Percentiles rank a stretch among this genome's conserved stretches.
phyloP scores from a whole-genome alignment of 2,329 filamentous ascomycete species.

The Lomentospora prolificans region DNA sequence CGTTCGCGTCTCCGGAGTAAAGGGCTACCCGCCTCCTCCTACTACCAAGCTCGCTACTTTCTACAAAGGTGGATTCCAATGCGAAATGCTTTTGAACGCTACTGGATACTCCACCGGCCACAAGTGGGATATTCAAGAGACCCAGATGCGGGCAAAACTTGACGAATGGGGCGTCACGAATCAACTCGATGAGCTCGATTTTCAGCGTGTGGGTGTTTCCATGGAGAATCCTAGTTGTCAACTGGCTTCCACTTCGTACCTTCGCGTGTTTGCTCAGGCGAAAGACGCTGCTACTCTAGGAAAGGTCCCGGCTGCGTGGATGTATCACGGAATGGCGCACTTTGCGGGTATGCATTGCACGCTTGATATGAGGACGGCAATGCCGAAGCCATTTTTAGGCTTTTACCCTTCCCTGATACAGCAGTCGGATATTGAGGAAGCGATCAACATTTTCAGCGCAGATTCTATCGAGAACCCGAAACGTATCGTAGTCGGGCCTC shows the following conservation, averaged over 20 bases:
- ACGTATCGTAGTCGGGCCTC: conserved; percentile 12
- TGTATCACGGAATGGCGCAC: conserved; percentile 28
- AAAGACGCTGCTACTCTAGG: conserved; percentile 17
- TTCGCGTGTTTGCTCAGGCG: conserved; percentile 33
- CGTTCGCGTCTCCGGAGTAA: conserved; percentile 18
- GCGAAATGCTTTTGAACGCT: conserved; percentile 33
- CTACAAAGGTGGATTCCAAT: conserved; percentile 32
- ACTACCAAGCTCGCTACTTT: conserved; percentile 33
- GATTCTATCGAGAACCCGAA: conserved; percentile 17
- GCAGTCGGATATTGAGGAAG: conserved; percentile 11
- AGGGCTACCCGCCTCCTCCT: conserved; percentile 20
- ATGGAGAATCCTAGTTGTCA: conserved; percentile 27
- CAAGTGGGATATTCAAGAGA: conserved; percentile 33
- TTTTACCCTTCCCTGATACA: conserved; percentile 16
- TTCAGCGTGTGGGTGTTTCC: conserved; percentile 21
- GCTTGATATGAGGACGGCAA: conserved; percentile 29
- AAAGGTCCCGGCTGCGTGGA: conserved; percentile 20
- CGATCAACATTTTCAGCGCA: conserved; percentile 12
- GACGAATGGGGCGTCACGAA: conserved; percentile 24
- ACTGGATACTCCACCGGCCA: conserved; percentile 31
- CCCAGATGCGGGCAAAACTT: conserved; percentile 24
- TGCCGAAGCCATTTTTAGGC: conserved; percentile 16
- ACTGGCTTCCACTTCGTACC: conserved; percentile 30
- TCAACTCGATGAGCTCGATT: conserved; percentile 40
- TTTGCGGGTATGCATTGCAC: conserved; percentile 29